Evolutionary conservation across 2,329 filamentous ascomycete species (phyloP).

Genomic region (Neonectria faginata): DNA sequence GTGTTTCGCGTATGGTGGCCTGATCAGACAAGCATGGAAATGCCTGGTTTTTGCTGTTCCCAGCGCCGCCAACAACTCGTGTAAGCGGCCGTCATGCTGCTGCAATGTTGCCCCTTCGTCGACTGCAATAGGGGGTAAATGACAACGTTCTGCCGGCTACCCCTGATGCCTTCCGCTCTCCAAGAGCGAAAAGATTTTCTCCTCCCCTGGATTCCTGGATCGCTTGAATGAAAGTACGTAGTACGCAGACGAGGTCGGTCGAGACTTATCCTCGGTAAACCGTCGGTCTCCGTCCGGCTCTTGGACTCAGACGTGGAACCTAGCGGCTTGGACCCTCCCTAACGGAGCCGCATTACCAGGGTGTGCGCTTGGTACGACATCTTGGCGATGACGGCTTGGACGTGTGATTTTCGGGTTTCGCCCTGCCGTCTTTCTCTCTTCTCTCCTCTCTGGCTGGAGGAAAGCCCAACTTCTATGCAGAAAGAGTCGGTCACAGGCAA

Average conservation of each 20-base stretch:
- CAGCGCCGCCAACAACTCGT: conserved; percentile 3
- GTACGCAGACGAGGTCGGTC: conserved; percentile 2
- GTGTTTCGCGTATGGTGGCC: conserved; percentile 26
- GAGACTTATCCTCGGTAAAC: conserved; percentile 43
- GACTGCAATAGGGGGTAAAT: neutral
- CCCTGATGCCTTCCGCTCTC: neutral
- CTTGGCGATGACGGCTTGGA: conserved; percentile 25
- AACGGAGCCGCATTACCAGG: conserved; percentile 28
- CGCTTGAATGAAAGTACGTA: neutral
- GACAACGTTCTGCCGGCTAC: neutral
- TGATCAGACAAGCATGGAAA: conserved; percentile 28
- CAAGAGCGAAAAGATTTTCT: no score
- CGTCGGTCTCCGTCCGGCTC: conserved; percentile 34
- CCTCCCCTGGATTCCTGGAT: neutral
- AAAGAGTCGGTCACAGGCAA: neutral
- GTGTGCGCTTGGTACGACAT: conserved; percentile 15
- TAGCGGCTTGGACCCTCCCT: conserved; percentile 17
- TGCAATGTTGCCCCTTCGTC: neutral
- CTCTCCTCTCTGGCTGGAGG: conserved; percentile 1
- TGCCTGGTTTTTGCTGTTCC: conserved; percentile 23
- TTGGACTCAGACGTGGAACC: conserved; percentile 29
- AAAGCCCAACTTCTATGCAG: neutral
- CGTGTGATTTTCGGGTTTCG: conserved; percentile 1
- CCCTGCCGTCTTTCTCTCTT: neutral
- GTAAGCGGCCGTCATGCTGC: conserved; percentile 7